Percentiles rank a stretch among this genome's conserved stretches.
Evolutionary conservation across 805 yeast species (phyloP).

Genomic region (Zygosaccharomyces pseudorouxii): DNA sequence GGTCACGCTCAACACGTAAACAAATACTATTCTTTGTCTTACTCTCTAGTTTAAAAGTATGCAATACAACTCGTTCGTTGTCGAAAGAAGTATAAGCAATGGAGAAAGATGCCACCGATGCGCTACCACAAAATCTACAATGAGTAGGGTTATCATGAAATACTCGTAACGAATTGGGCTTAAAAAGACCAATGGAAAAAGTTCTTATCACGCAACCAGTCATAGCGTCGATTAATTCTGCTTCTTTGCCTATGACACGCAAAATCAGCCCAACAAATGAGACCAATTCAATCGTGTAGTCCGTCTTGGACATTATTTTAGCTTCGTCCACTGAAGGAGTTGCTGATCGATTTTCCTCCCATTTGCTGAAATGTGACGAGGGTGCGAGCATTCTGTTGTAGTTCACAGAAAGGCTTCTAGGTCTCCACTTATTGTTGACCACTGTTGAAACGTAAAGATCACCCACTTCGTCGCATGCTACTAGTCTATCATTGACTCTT

Average conservation of each 20-base stretch:
- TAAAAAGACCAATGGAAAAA: slow-evolving; percentile 58
- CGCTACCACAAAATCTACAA: slow-evolving; percentile 89
- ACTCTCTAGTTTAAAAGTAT: slow-evolving; percentile 67
- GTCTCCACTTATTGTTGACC: slow-evolving; percentile 62
- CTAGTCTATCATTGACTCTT: slow-evolving; percentile 66
- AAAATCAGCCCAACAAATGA: slow-evolving; percentile 74
- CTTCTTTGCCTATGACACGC: slow-evolving; percentile 49
- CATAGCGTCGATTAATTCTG: slow-evolving; percentile 72
- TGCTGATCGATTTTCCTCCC: slow-evolving; percentile 2
- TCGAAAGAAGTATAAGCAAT: slow-evolving; percentile 51
- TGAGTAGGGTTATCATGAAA: slow-evolving; percentile 84
- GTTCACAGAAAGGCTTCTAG: slow-evolving; percentile 46
- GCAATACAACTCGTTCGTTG: slow-evolving; percentile 46
- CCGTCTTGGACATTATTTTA: slow-evolving; percentile 9
- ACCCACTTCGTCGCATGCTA: slow-evolving; percentile 48
- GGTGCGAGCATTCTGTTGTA: slow-evolving; percentile 41
- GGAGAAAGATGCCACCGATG: slow-evolving; percentile 67
- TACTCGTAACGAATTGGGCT: slow-evolving; percentile 56
- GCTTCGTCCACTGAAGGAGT: slow-evolving; percentile 1
- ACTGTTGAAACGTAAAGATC: slow-evolving; percentile 58
- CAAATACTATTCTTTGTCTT: slow-evolving; percentile 77
- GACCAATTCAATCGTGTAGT: slow-evolving; percentile 46
- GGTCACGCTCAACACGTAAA: slow-evolving; percentile 86
- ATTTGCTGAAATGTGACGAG: slow-evolving; percentile 24
- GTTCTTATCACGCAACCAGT: slow-evolving; percentile 66